A percentile compares a stretch with the other conserved stretches of the same genome.
phyloP scores from a whole-genome alignment of 1,139 yeast genomes.

The Yamadazyma sp. region DNA sequence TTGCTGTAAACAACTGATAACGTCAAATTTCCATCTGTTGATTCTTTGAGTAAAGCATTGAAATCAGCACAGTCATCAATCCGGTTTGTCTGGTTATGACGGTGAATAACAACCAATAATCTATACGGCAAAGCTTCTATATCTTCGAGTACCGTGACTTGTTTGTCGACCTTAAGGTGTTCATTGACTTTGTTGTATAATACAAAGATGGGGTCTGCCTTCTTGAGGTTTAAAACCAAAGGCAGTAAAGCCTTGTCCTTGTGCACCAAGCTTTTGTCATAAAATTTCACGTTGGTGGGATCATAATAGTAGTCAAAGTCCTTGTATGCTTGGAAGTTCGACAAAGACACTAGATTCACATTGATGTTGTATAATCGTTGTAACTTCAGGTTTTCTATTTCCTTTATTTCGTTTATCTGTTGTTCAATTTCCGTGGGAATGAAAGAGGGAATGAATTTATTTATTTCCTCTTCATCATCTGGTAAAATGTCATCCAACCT shows the following conservation, averaged over 20 bases:
- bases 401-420: slow-evolving; percentile 60
- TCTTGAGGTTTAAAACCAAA: slow-evolving; percentile 50
- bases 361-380: slow-evolving; percentile 77
- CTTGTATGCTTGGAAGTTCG: slow-evolving; percentile 56
- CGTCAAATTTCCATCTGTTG: slow-evolving; percentile 14
- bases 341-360: slow-evolving; percentile 53
- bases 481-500: slow-evolving; percentile 60
- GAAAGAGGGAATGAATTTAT: slow-evolving; percentile 59
- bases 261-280: slow-evolving; percentile 40
- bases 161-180: slow-evolving; percentile 5
- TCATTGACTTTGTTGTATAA: slow-evolving; percentile 53
- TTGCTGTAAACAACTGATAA: slow-evolving; percentile 42
- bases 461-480: slow-evolving; percentile 45
- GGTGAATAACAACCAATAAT: slow-evolving; percentile 64
- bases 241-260: slow-evolving; percentile 33
- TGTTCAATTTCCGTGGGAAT: slow-evolving; percentile 67
- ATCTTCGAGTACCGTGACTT: slow-evolving; percentile 22
- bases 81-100: slow-evolving; percentile 75
- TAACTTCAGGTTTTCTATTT: slow-evolving; percentile 61
- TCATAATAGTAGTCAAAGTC: slow-evolving; percentile 82
- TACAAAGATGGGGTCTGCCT: slow-evolving; percentile 53
- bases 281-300: slow-evolving; percentile 43
- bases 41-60: slow-evolving; percentile 16
- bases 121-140: slow-evolving; percentile 43
- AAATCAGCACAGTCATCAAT: slow-evolving; percentile 54